Evolutionary conservation across 306 rosid genomes (phyloP), one percentile per base, ranked within the genome.

Genomic region (Vigna radiata): DNA sequence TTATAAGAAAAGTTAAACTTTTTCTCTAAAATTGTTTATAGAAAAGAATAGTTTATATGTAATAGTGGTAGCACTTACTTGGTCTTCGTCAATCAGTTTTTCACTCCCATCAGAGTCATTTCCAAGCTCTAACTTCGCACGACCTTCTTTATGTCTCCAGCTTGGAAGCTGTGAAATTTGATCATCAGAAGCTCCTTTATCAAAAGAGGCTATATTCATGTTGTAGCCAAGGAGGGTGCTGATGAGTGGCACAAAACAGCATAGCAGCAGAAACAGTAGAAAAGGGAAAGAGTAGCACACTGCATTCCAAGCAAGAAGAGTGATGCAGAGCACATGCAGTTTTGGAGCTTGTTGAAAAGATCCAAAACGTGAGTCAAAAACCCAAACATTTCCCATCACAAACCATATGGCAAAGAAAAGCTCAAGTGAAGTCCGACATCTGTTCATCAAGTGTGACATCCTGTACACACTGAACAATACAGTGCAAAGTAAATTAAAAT

Each of bases 341-440:
- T 85, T 95, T 6, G 98, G 97, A 50, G 98, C 93, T 52, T 83
- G 85, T 33, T 77, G 78, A 75, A 92, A 89, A 2, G 97, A 88
- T 29, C 91, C 88, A 67, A 95, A 87, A 36, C 97, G 97, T 29
- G 97, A 90, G 84, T 92, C 96, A 23, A 90, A 93, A 8, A 92
- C 81, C 99, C 97, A 95, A 59, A 95, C 97, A 72, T 95, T 95
- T 6, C 99, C 99, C 97, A 95, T 95, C 79, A 95, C 97, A 78
- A 95, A 95, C 97, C 99, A 95, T 82, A 95, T 88, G 21, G 97
- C 97, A 14, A 92, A 95, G 97, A 95, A 95, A 4, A 95, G 89
- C 75, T 95, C 99, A 4, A 95, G 88, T 37, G 97, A 90, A 7
- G 97, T 85, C 72, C 89, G 48, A 65, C 97, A 95, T 77, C 82